Base-by-base conservation (phyloP, 345 rosid species). In the Kandelia obovata region DNA sequence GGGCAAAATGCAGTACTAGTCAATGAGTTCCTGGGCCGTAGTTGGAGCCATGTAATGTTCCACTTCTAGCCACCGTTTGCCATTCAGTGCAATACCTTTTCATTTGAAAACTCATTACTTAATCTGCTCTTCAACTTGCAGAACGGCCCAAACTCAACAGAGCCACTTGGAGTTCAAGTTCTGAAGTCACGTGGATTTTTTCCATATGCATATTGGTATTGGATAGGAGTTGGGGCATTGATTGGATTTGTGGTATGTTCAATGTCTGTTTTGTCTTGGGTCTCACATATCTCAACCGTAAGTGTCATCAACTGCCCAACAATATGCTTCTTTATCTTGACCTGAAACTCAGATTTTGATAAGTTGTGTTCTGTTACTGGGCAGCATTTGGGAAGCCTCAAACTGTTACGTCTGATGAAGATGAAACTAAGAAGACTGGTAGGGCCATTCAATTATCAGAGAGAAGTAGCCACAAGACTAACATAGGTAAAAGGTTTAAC, bases 11-110 rank as follows among this genome's bases (percentile, higher is more conserved):
- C 96, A 1, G 65, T 89, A 3, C 53, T 76, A 37, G 84, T 81
- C 28, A 92, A 92, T 31, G 93, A 89, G 75, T 87, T 89, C 81
- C 84, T 86, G 7, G 93, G 90, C 37, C 53, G 81, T 17, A 84
- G 87, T 64, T 91, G 96, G 90, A 80, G 66, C 56, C 73, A 76
- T 55, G 81, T 81, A 77, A 69, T 21, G 51, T 58, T 17, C 59
- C 68, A 32, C 37, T 69, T 64, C 57, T 49, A 7, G 35, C 21
- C 16, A 15, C 20, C 39, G 37, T 63, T 31, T 47, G 16, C 26
- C n/a, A 35, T n/a, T 39, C 28, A 34, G 19, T 55, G 34, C 47
- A 34, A 17, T 51, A 27, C 51, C 60, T 62, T 30, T 52, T 10
- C 37, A 62, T 35, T 3, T 10, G n/a, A 28, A 32, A 20, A 63